Conservation (phyloP, 2,329 filamentous ascomycete species). For the Cadophora sp. region DNA sequence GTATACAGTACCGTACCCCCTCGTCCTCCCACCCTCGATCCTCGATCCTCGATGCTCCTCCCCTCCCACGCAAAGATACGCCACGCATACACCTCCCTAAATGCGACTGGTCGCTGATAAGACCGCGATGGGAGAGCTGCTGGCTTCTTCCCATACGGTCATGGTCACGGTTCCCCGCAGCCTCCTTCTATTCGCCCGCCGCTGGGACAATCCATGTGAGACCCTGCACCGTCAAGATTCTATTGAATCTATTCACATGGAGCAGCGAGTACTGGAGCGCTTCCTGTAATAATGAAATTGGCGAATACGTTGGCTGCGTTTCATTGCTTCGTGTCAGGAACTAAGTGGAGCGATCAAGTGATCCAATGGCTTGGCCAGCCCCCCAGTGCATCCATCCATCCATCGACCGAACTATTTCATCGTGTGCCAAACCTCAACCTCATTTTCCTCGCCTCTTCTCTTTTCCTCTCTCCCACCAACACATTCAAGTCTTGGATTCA, state of each 20-base stretch:
- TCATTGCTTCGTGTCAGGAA: constrained; percentile 20
- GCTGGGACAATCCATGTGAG: constrained; percentile 16
- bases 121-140: constrained; percentile 8
- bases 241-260: not conserved
- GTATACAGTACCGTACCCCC: no score
- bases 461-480: constrained; percentile 25
- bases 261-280: not conserved
- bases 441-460: constrained; percentile 14
- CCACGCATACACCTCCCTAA: constrained; percentile 14
- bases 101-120: constrained; percentile 18
- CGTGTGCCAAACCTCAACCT: constrained; percentile 22
- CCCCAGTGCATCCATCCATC: constrained; percentile 3
- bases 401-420: constrained; percentile 20
- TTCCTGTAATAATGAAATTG: constrained; percentile 11
- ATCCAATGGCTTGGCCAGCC: constrained; percentile 16
- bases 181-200: constrained; percentile 15
- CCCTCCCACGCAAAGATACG: constrained; percentile 7
- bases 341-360: constrained; percentile 24
- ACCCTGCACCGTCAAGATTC: not conserved
- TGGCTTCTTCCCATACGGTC: not conserved
- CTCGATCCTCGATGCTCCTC: not conserved
- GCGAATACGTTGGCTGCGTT: constrained; percentile 9
- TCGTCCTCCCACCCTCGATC: no score
- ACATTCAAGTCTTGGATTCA: constrained; percentile 28
- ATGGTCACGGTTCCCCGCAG: constrained; percentile 17